Conservation (phyloP, 176 grass and related monocot genomes). For the Carex scoparia region DNA sequence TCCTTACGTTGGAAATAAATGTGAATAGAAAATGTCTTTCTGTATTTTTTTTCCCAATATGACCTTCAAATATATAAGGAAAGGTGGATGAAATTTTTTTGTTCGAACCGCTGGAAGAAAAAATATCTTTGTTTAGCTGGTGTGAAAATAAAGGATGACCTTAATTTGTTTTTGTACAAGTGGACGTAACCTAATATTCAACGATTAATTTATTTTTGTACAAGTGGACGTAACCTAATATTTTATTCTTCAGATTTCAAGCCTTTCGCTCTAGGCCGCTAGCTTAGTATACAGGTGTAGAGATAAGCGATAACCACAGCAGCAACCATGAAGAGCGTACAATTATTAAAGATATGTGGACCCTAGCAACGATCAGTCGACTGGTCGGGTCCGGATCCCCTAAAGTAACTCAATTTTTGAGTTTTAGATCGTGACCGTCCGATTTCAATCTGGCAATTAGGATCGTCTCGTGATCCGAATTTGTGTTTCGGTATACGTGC, state of each 20-base stretch:
- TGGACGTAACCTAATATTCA: background rate
- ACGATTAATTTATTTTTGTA: background rate
- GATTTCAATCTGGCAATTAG: too few relatives aligned
- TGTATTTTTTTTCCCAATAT: too few relatives aligned
- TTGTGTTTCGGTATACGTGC: too few relatives aligned
- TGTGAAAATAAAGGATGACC: background rate
- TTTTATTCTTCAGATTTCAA: background rate
- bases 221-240: background rate
- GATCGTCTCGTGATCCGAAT: too few relatives aligned
- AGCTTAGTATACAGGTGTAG: background rate
- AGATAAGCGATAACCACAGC: background rate
- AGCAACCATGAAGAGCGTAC: background rate
- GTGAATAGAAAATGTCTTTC: too few relatives aligned
- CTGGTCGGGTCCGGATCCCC: too few relatives aligned
- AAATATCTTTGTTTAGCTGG: background rate
- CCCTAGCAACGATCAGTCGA: background rate
- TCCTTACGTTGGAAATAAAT: too few relatives aligned
- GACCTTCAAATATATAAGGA: background rate
- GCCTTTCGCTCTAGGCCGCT: background rate
- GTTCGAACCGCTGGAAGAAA: background rate
- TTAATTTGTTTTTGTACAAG: background rate
- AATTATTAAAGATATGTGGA: background rate
- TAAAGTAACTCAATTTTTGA: too few relatives aligned
- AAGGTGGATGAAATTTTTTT: too few relatives aligned
- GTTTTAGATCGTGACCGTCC: too few relatives aligned